Base-by-base conservation (phyloP, 495 filamentous ascomycete genomes). In the Clohesyomyces aquaticus region DNA sequence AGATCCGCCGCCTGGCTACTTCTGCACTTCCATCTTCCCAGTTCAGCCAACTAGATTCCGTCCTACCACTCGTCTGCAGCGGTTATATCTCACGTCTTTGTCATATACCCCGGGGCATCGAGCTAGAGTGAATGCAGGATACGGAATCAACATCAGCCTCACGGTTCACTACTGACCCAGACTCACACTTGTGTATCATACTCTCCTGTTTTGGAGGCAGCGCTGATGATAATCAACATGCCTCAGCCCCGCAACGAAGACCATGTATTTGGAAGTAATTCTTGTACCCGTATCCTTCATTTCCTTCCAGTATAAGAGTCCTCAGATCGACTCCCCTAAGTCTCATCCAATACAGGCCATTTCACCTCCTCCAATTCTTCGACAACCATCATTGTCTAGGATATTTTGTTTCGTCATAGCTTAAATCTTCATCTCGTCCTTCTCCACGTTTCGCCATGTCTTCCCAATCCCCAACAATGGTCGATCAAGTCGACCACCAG, bases 121-220 rank as follows among this genome's bases (percentile, higher is more conserved):
- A n/a, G n/a, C n/a, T n/a, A n/a, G n/a, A n/a, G n/a, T n/a, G n/a
- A n/a, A 23, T 52, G 48, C 27, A 27, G 19, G 48, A 52, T 52
- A 27, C 48, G 48, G 48, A 52, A 52, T 52, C 48, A 52, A 25
- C 18, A 52, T 26, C 48, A n/a, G 19, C 48, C 10, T 25, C 11
- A 14, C 6, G 22, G 4, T n/a, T n/a, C 23, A 27, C 12, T 14
- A 52, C n/a, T 9, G 45, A n/a, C n/a, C n/a, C n/a, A n/a, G n/a
- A n/a, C n/a, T n/a, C n/a, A n/a, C n/a, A n/a, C n/a, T n/a, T n/a
- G n/a, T n/a, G n/a, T n/a, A n/a, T n/a, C n/a, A n/a, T n/a, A n/a
- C n/a, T n/a, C n/a, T n/a, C n/a, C n/a, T n/a, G n/a, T n/a, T n/a
- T n/a, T n/a, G n/a, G n/a, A n/a, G 48, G 48, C 25, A 52, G 48